Percentiles rank a stretch among this genome's conserved stretches.
These are phyloP conservation scores for Hypoxylon rubiginosum DNA, from an alignment of 2,329 filamentous ascomycete genomes.

Conservation along the genomic window DNA sequence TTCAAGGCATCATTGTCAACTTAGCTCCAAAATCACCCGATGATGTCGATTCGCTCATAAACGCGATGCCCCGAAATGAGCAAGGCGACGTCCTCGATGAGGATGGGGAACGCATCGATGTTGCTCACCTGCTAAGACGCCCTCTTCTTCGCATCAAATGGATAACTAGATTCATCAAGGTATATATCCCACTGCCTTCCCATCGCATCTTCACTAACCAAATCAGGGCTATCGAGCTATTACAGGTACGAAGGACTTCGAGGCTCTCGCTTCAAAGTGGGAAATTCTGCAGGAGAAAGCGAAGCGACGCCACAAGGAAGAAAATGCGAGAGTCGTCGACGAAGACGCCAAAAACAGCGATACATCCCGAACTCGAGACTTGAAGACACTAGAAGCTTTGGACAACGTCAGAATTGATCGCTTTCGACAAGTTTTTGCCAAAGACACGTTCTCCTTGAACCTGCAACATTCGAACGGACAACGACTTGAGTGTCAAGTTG, in stretches of 20 bases:
- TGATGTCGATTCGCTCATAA: slow-evolving; percentile 71
- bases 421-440: slow-evolving; percentile 85
- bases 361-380: slow-evolving; percentile 81
- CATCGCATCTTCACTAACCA: slow-evolving; percentile 50
- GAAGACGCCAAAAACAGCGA: slow-evolving; percentile 90
- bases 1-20: slow-evolving; percentile 94
- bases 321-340: slow-evolving; percentile 81
- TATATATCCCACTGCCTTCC: slow-evolving; percentile 50
- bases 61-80: slow-evolving; percentile 71
- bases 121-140: slow-evolving; percentile 91
- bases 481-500: slow-evolving; percentile 87
- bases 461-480: slow-evolving; percentile 91
- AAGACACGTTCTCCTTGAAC: slow-evolving; percentile 90
- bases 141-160: slow-evolving; percentile 91
- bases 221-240: slow-evolving; percentile 70
- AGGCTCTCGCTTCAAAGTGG: slow-evolving; percentile 72
- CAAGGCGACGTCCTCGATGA: slow-evolving; percentile 77
- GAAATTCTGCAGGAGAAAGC: slow-evolving; percentile 82
- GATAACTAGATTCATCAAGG: slow-evolving; percentile 85
- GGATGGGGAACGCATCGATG: slow-evolving; percentile 91
- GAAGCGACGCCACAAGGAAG: slow-evolving; percentile 79
- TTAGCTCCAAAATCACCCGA: slow-evolving; percentile 77
- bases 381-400: slow-evolving; percentile 79
- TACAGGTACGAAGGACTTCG: slow-evolving; percentile 66
- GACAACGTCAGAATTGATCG: slow-evolving; percentile 79